These are phyloP conservation scores for Pseudogymnoascus sp. DNA, from an alignment of 2,329 filamentous ascomycete species.

Conservation along the genomic window DNA sequence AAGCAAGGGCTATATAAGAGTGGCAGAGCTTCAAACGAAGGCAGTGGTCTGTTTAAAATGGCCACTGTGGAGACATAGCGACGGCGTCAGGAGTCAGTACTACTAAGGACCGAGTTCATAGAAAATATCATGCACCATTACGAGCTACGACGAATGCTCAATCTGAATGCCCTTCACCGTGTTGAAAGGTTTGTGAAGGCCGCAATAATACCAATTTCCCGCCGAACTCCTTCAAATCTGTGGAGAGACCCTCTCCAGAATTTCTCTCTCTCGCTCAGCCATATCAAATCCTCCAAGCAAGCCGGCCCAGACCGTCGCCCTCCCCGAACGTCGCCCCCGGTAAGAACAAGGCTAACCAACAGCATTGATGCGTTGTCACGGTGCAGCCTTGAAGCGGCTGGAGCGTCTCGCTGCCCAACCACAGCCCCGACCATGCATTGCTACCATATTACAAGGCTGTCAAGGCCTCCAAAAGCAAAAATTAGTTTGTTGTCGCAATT, in stretches of 20 bases:
- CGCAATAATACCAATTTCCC: neutral
- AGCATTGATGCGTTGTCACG: slow-evolving; percentile 16
- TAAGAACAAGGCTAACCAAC: slow-evolving; percentile 4
- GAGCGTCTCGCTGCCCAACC: slow-evolving; percentile 44
- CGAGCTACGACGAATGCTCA: slow-evolving; percentile 3
- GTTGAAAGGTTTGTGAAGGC: neutral
- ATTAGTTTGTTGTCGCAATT: neutral
- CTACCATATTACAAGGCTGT: slow-evolving; percentile 16
- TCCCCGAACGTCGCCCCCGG: neutral
- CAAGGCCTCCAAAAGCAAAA: slow-evolving; percentile 2
- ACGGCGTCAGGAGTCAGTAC: slow-evolving; percentile 10
- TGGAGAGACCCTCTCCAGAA: neutral
- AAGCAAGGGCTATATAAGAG: neutral
- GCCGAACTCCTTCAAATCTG: neutral
- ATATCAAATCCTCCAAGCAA: neutral
- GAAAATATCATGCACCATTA: slow-evolving; percentile 8
- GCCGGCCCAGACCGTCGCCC: neutral
- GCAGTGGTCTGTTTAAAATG: neutral
- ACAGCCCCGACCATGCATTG: slow-evolving; percentile 26
- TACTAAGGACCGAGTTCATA: slow-evolving; percentile 5
- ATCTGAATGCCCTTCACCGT: neutral
- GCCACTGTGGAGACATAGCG: slow-evolving; percentile 3
- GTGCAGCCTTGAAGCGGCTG: slow-evolving; percentile 32
- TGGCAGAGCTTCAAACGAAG: neutral
- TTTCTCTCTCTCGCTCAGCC: neutral